A percentile compares a stretch with the other conserved stretches of the same genome.
Evolutionary conservation across 805 yeast species (phyloP).

Genomic region (Sungouiella blattae): DNA sequence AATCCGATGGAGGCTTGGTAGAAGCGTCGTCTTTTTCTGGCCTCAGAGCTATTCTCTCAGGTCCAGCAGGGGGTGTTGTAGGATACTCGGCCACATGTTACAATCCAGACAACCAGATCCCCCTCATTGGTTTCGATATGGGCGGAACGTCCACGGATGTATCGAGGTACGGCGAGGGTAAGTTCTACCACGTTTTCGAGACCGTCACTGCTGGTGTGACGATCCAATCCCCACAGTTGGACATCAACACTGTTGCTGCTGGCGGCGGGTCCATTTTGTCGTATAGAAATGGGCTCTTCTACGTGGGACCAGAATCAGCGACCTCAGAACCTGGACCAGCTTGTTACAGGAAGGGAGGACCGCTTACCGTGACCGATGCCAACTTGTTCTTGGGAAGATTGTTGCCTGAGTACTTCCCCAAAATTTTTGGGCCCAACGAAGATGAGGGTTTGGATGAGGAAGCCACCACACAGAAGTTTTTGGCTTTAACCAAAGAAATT

Average conservation of each 20-base stretch:
- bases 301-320: conserved; percentile 20
- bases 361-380: conserved; percentile 19
- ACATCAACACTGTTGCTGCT: conserved; percentile 45
- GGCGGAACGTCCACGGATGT: conserved; percentile 48
- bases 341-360: conserved; percentile 19
- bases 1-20: conserved; percentile 92
- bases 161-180: conserved; percentile 37
- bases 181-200: conserved; percentile 40
- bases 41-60: conserved; percentile 81
- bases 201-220: conserved; percentile 44
- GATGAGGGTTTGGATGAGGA: conserved; percentile 14
- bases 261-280: conserved; percentile 40
- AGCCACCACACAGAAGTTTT: conserved; percentile 10
- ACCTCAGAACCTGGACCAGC: conserved; percentile 19
- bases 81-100: conserved; percentile 85
- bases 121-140: conserved; percentile 48
- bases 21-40: conserved; percentile 85
- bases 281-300: conserved; percentile 17
- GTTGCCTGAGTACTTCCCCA: conserved; percentile 17
- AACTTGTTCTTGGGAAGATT: conserved; percentile 16
- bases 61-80: conserved; percentile 98
- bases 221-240: conserved; percentile 44
- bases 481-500: conserved; percentile 11
- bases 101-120: conserved; percentile 41
- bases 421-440: conserved; percentile 15